These are phyloP conservation scores for Tillandsia leiboldiana DNA, from an alignment of 176 grass and related monocot genomes.

Conservation along the genomic window DNA sequence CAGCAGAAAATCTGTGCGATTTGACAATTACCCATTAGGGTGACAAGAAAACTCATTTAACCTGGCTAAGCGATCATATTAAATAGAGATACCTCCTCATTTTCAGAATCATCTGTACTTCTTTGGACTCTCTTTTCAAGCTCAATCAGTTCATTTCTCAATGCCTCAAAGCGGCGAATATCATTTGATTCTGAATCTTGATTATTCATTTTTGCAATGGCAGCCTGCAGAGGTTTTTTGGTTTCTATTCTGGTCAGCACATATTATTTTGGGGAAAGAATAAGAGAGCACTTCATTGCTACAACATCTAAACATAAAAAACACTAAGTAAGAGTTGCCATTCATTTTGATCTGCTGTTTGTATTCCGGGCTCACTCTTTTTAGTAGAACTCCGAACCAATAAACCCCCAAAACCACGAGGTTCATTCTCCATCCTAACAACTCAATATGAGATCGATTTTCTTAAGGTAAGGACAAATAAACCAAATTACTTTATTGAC, in stretches of 20 bases:
- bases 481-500: background rate
- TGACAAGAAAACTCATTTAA: background rate
- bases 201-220: slow-evolving; percentile 33
- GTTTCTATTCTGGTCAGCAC: background rate
- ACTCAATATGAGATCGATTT: background rate
- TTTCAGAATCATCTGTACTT: slow-evolving; percentile 34
- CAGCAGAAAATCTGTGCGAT: background rate
- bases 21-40: background rate
- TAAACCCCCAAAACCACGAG: slow-evolving; percentile 42
- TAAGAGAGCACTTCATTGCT: background rate
- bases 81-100: slow-evolving; percentile 52
- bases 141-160: slow-evolving; percentile 69
- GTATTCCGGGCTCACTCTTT: slow-evolving; percentile 28
- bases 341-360: slow-evolving; percentile 48
- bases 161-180: slow-evolving; percentile 66
- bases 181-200: slow-evolving; percentile 43
- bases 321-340: slow-evolving; percentile 2
- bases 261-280: slow-evolving; percentile 10
- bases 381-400: slow-evolving; percentile 33
- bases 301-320: background rate
- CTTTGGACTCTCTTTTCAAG: slow-evolving; percentile 38
- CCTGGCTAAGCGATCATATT: background rate
- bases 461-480: background rate
- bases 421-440: slow-evolving; percentile 48
- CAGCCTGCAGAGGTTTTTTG: slow-evolving; percentile 26